Conservation (phyloP, 106 monocot genomes). For the Acorus gramineus region DNA sequence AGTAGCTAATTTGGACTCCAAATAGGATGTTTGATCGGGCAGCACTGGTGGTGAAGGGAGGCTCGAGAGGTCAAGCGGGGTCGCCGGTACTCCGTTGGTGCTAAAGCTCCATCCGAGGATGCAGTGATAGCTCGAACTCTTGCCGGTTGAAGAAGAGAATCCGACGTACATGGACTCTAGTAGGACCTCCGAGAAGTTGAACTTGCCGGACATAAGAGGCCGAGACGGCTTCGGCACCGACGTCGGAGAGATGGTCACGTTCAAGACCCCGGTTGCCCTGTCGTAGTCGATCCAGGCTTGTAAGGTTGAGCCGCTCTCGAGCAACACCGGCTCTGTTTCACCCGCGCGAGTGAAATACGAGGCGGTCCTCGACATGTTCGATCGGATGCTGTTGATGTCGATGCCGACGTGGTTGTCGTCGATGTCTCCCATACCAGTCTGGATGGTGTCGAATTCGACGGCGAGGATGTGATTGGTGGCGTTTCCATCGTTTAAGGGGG, state of each 20-base stretch:
- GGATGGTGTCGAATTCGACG: slow-evolving; percentile 5
- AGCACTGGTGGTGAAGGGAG: not conserved
- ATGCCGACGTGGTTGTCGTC: slow-evolving; percentile 4
- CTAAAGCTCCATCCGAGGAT: slow-evolving; percentile 1
- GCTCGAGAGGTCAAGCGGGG: not conserved
- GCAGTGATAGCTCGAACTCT: not conserved
- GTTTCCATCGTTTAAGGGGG: not conserved
- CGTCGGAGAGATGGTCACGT: not conserved
- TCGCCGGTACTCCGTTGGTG: not conserved
- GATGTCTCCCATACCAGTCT: not conserved
- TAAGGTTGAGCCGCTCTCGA: not conserved
- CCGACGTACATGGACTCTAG: not conserved
- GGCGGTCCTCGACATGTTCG: not conserved
- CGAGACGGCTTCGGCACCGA: not conserved
- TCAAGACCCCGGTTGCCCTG: not conserved
- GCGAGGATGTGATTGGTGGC: not conserved
- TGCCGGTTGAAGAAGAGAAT: not conserved
- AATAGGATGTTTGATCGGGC: not conserved
- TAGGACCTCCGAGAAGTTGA: not conserved
- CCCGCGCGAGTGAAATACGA: not conserved
- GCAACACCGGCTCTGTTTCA: not conserved
- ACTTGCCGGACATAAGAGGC: not conserved
- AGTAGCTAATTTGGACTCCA: no score
- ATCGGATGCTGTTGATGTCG: slow-evolving; percentile 1
- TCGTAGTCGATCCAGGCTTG: slow-evolving; percentile 1